phyloP scores from a whole-genome alignment of 441 rosid genomes.

The Macaranga tanarius region DNA sequence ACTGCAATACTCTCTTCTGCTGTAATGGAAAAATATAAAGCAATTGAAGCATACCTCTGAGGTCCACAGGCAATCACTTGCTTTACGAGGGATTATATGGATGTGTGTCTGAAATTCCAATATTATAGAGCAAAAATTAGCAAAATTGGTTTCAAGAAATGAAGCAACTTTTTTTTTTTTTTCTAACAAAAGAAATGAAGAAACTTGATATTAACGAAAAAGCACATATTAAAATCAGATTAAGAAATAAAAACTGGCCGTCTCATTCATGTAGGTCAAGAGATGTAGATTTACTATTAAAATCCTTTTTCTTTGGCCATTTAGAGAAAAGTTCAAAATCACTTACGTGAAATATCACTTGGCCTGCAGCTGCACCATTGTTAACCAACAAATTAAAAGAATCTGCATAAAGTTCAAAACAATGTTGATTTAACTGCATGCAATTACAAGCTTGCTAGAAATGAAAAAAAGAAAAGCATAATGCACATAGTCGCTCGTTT shows the following conservation, averaged over 20 bases:
- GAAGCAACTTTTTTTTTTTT: no score
- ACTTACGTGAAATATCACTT: slow-evolving; percentile 89
- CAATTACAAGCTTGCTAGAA: no score
- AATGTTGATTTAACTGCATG: neutral
- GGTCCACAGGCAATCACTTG: slow-evolving; percentile 79
- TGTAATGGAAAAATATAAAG: slow-evolving; percentile 10
- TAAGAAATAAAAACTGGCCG: neutral
- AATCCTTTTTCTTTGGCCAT: neutral
- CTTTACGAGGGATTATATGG: slow-evolving; percentile 91
- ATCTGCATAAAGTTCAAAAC: slow-evolving; percentile 48
- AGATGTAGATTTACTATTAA: neutral
- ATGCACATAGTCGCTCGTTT: neutral
- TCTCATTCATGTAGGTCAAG: neutral
- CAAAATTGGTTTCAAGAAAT: neutral
- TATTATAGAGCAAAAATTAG: slow-evolving; percentile 8
- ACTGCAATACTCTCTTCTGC: neutral
- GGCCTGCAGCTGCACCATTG: slow-evolving; percentile 94
- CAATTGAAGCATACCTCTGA: slow-evolving; percentile 58
- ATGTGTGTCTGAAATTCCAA: slow-evolving; percentile 70
- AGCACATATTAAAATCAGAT: no score
- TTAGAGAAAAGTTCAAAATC: neutral
- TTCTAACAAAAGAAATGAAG: slow-evolving; percentile 9
- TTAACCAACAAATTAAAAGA: slow-evolving; percentile 90
- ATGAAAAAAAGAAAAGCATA: no score
- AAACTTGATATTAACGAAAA: neutral